Conservation (phyloP, 257 asterid genomes). For the Solanum infundibuliforme region DNA sequence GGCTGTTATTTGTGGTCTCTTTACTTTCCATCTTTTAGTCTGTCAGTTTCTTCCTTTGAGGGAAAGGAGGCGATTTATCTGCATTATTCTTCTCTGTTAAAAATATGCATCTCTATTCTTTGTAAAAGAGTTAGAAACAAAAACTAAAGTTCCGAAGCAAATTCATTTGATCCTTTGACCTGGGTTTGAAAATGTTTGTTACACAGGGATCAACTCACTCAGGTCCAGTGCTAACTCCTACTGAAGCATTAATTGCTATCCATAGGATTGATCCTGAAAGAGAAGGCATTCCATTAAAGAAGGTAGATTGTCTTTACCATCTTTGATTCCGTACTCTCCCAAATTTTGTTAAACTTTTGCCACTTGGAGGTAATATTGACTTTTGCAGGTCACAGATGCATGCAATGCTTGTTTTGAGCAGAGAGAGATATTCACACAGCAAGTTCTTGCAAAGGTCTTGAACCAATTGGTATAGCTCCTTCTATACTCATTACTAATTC, state of each 20-base stretch:
- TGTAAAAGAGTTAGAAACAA: not conserved
- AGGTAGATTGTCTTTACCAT: constrained; percentile 32
- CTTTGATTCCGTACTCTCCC: not conserved
- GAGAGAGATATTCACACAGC: constrained; percentile 77
- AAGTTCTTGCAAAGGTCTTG: constrained; percentile 91
- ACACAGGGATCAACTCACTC: constrained; percentile 61
- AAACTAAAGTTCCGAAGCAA: not conserved
- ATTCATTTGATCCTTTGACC: not conserved
- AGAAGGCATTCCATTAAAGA: constrained; percentile 88
- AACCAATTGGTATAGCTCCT: constrained; percentile 74
- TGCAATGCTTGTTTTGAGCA: constrained; percentile 97
- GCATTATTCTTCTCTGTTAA: not conserved
- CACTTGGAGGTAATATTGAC: constrained; percentile 8
- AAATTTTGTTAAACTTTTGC: constrained; percentile 2
- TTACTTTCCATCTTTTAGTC: not conserved
- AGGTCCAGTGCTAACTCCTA: constrained; percentile 66
- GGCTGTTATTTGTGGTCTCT: not conserved
- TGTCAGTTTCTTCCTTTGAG: not conserved
- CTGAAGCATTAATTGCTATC: constrained; percentile 92
- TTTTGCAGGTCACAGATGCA: constrained; percentile 87
- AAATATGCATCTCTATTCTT: not conserved
- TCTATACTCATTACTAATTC: not conserved
- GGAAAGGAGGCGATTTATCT: not conserved
- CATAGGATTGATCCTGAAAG: constrained; percentile 89
- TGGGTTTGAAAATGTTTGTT: constrained; percentile 6